Evolutionary conservation across 129 eudicot species (phyloP).

Genomic region (Smallanthus sonchifolius): DNA sequence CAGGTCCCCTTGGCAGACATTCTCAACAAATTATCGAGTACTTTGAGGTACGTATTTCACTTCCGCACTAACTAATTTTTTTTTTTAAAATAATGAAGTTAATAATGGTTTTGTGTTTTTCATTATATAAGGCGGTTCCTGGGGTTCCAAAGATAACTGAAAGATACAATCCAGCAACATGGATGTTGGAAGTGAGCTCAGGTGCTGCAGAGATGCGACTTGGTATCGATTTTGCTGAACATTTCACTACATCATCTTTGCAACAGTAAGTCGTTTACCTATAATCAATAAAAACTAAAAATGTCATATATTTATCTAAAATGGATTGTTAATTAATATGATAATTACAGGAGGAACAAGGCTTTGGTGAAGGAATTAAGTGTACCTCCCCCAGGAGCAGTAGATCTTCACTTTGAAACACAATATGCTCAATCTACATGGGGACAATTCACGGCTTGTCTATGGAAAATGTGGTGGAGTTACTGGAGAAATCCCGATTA

Average conservation of each 20-base stretch:
- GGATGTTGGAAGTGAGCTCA: constrained; percentile 80
- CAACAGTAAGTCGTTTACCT: constrained; percentile 36
- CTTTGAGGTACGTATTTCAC: constrained; percentile 48
- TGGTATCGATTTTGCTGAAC: constrained; percentile 53
- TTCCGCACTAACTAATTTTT: background rate
- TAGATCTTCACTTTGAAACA: constrained; percentile 55
- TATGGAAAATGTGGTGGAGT: constrained; percentile 82
- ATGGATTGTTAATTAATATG: background rate
- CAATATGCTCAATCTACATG: constrained; percentile 56
- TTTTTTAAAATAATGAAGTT: background rate
- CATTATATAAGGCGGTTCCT: constrained; percentile 32
- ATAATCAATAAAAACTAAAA: background rate
- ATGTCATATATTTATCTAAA: background rate
- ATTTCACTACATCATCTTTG: constrained; percentile 35
- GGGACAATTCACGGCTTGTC: constrained; percentile 64
- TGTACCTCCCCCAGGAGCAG: constrained; percentile 52
- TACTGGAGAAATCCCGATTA: constrained; percentile 92
- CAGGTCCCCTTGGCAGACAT: constrained; percentile 73
- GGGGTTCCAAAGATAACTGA: constrained; percentile 56
- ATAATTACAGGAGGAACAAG: constrained; percentile 29
- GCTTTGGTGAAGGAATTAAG: constrained; percentile 65
- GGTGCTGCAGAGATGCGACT: constrained; percentile 48
- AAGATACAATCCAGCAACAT: constrained; percentile 58
- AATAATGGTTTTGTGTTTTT: background rate
- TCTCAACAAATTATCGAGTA: constrained; percentile 63